These are phyloP conservation scores for Cyclotella sp. DNA, from an alignment of 108 stramenopile species.

Conservation along the genomic window DNA sequence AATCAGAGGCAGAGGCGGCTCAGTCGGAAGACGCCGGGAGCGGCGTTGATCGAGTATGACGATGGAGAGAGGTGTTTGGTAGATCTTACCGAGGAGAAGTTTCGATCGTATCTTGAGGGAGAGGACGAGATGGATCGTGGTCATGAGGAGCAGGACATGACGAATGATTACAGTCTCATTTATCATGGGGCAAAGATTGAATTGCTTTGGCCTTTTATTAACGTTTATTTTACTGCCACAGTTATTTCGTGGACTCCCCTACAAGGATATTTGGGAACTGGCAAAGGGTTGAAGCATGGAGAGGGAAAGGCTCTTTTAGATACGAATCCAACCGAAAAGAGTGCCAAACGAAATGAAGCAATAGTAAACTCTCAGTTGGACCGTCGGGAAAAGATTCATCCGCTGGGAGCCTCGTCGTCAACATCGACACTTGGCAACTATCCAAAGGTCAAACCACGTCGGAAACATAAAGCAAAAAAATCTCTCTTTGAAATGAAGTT, in stretches of 20 bases:
- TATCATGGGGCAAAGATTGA: slow-evolving; percentile 30
- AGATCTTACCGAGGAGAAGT: slow-evolving; percentile 41
- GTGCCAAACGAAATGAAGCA: no score
- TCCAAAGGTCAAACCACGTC: no score
- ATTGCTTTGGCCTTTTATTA: slow-evolving; percentile 29
- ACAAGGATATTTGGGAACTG: background rate
- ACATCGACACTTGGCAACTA: no score
- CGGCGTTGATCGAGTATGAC: slow-evolving; percentile 48
- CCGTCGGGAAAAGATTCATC: no score
- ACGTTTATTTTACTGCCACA: slow-evolving; percentile 35
- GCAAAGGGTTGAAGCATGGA: no score
- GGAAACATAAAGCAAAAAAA: no score
- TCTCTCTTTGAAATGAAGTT: no score
- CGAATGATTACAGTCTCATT: slow-evolving; percentile 27
- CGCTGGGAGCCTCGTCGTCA: no score
- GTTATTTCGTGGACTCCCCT: slow-evolving; percentile 45
- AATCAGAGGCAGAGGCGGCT: slow-evolving; percentile 19
- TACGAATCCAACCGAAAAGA: no score
- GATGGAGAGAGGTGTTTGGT: slow-evolving; percentile 42
- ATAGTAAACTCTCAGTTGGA: no score
- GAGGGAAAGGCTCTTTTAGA: no score
- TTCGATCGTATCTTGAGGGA: slow-evolving; percentile 15
- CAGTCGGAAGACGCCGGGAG: slow-evolving; percentile 22
- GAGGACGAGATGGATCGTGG: slow-evolving; percentile 12
- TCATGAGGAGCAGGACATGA: slow-evolving; percentile 1